A percentile compares a stretch with the other conserved stretches of the same genome.
Conservation (phyloP, 345 rosid genomes). For the Pistacia integerrima region DNA sequence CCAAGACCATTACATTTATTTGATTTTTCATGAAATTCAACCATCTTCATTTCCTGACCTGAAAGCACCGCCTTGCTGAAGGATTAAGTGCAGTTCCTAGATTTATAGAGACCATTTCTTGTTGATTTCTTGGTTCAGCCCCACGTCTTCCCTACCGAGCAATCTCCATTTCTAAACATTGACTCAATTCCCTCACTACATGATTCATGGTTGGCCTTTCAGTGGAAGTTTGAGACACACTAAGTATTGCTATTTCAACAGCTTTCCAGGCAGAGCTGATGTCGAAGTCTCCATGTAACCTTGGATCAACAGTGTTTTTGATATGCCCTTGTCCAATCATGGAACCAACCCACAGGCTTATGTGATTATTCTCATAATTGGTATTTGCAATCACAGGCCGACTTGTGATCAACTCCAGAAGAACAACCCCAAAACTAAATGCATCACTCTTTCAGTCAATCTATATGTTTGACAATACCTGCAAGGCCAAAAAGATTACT, state of each 20-base stretch:
- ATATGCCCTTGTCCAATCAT: conserved; percentile 49
- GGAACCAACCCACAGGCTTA: conserved; percentile 38
- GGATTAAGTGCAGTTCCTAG: neutral
- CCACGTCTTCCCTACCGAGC: conserved; percentile 19
- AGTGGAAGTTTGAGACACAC: conserved; percentile 31
- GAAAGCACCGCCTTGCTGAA: conserved; percentile 5
- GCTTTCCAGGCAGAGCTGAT: conserved; percentile 45
- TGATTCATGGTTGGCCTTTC: conserved; percentile 42
- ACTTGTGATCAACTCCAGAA: conserved; percentile 43
- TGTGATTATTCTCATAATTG: conserved; percentile 23
- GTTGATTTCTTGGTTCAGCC: conserved; percentile 16
- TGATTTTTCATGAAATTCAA: too few relatives aligned
- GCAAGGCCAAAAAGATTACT: neutral
- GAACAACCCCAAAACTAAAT: conserved; percentile 52
- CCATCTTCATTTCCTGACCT: neutral
- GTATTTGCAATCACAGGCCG: conserved; percentile 28
- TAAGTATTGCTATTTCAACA: conserved; percentile 49
- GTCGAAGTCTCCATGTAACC: conserved; percentile 37
- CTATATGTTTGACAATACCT: conserved; percentile 36
- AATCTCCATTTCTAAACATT: conserved; percentile 37
- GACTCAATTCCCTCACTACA: conserved; percentile 34
- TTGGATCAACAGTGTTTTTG: conserved; percentile 38
- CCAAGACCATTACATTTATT: too few relatives aligned
- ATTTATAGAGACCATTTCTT: conserved; percentile 6
- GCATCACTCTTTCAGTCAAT: conserved; percentile 48